These are phyloP conservation scores for Cicer yamashitae DNA, from an alignment of 306 rosid genomes.

Conservation along the genomic window DNA sequence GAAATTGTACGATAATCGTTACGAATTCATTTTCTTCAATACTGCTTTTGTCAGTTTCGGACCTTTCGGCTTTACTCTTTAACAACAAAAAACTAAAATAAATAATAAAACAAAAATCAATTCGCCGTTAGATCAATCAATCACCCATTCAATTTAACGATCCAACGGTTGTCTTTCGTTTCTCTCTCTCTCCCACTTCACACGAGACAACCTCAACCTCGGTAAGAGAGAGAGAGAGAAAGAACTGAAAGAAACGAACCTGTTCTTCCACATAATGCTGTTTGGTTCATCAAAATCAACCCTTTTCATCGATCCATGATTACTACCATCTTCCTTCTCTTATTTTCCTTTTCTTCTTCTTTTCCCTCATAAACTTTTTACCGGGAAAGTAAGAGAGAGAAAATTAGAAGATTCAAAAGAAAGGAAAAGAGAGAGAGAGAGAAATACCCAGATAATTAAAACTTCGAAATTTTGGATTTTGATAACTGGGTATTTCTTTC, in stretches of 20 bases:
- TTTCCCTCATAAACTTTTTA: neutral
- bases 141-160: neutral
- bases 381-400: neutral
- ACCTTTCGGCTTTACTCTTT: neutral
- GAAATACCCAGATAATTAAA: slow-evolving; percentile 37
- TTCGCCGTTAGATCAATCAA: slow-evolving; percentile 50
- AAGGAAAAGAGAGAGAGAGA: slow-evolving; percentile 20
- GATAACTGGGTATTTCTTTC: slow-evolving; percentile 41
- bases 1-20: slow-evolving; percentile 13
- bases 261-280: slow-evolving; percentile 38
- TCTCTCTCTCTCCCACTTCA: slow-evolving; percentile 41
- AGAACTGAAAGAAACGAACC: slow-evolving; percentile 52
- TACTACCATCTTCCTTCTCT: slow-evolving; percentile 43
- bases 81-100: too few species aligned
- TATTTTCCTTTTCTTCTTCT: slow-evolving; percentile 28
- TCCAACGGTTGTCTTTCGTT: slow-evolving; percentile 48
- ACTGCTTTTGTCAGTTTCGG: slow-evolving; percentile 15
- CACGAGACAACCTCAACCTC: slow-evolving; percentile 22
- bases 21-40: slow-evolving; percentile 14
- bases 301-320: slow-evolving; percentile 38
- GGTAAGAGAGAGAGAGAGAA: slow-evolving; percentile 2
- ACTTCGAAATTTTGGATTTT: slow-evolving; percentile 35
- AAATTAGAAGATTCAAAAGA: neutral
- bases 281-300: slow-evolving; percentile 45
- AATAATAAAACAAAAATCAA: neutral